These are phyloP conservation scores for Pyrrhoderma lamaoense DNA, from an alignment of 1,284 basidiomycete species.

Conservation along the genomic window DNA sequence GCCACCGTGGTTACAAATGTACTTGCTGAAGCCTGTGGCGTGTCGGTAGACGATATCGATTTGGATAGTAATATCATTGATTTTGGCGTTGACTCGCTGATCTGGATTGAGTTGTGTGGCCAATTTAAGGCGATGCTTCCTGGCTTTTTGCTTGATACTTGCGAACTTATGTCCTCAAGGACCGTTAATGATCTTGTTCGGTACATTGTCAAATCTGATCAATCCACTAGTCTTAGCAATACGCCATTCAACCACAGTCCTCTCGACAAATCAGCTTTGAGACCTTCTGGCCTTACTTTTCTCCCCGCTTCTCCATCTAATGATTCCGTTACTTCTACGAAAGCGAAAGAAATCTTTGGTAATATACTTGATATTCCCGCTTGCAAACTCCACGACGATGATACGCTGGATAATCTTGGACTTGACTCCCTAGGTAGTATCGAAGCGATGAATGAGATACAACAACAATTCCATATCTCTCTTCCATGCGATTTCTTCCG, in stretches of 20 bases:
- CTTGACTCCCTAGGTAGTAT: conserved; percentile 59
- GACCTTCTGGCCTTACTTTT: neutral
- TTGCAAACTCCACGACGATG: conserved; percentile 35
- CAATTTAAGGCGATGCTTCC: conserved; percentile 33
- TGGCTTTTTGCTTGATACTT: conserved; percentile 26
- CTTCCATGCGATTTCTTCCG: conserved; percentile 28
- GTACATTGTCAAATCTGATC: conserved; percentile 9
- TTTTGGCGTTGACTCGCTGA: conserved; percentile 50
- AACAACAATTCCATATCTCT: conserved; percentile 31
- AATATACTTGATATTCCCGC: conserved; percentile 39
- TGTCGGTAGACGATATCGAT: conserved; percentile 27
- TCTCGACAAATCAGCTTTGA: neutral
- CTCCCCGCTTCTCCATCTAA: neutral
- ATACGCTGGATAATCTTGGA: conserved; percentile 41
- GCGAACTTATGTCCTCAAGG: conserved; percentile 31
- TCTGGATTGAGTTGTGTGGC: conserved; percentile 44
- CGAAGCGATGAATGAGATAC: conserved; percentile 44
- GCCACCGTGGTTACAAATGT: conserved; percentile 26
- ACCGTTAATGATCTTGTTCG: conserved; percentile 30
- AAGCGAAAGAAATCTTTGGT: conserved; percentile 35
- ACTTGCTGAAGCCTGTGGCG: conserved; percentile 38
- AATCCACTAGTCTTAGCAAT: conserved; percentile 12
- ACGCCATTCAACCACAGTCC: too few species aligned
- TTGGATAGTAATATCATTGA: conserved; percentile 33
- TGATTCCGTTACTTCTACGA: neutral